Evolutionary conservation across 192 early-diverging fungal genomes (phyloP).

Genomic region (Obelidium mucronatum): DNA sequence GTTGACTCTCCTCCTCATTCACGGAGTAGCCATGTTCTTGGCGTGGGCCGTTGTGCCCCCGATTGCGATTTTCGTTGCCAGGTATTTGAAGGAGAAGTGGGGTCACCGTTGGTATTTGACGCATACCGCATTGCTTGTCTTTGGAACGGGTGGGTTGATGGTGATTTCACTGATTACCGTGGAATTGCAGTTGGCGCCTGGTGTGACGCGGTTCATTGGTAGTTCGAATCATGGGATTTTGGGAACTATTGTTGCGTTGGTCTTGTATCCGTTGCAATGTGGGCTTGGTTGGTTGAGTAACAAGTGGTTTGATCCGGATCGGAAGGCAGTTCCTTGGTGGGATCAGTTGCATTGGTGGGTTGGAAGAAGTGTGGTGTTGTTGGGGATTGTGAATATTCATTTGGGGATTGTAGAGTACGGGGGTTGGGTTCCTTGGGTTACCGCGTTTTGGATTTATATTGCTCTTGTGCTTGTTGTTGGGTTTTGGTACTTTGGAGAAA

Average conservation of each 20-base stretch:
- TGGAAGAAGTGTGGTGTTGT: conserved; percentile 46
- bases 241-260: conserved; percentile 21
- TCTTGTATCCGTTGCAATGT: conserved; percentile 38
- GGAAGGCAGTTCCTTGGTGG: conserved; percentile 49
- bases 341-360: conserved; percentile 59
- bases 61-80: conserved; percentile 48
- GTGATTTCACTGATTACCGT: conserved; percentile 30
- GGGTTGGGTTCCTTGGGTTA: background rate
- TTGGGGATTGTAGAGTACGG: conserved; percentile 37
- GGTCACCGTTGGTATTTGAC: conserved; percentile 45
- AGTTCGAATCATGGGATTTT: conserved; percentile 18
- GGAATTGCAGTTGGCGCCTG: conserved; percentile 17
- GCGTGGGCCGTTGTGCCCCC: conserved; percentile 42
- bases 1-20: conserved; percentile 33
- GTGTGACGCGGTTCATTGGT: conserved; percentile 17
- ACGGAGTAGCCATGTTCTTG: conserved; percentile 38
- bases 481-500: background rate
- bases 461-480: background rate
- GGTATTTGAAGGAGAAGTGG: conserved; percentile 44
- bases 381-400: conserved; percentile 49
- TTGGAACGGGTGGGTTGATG: conserved; percentile 28
- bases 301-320: conserved; percentile 27
- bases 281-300: conserved; percentile 48
- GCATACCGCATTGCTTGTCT: conserved; percentile 40
- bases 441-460: conserved; percentile 4